Evolutionary conservation across 495 filamentous ascomycete genomes (phyloP).

Genomic region (Podospora didyma): DNA sequence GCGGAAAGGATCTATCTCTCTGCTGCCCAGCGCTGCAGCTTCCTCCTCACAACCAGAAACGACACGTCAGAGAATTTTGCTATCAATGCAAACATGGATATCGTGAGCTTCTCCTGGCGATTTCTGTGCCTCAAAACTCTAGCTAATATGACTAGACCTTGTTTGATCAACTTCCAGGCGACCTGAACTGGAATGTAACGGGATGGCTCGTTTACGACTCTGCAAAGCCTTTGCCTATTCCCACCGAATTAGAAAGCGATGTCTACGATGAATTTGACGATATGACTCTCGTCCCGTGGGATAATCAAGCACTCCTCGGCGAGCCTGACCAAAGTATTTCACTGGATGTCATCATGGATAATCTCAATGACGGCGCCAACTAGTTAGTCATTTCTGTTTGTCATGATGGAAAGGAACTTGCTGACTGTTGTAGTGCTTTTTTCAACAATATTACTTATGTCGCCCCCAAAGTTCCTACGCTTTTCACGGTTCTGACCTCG

Average conservation of each 20-base stretch:
- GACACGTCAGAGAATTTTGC: conserved; percentile 62
- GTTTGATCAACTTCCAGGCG: conserved; percentile 42
- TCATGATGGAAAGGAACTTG: neutral
- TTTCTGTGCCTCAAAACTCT: neutral
- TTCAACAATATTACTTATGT: conserved; percentile 79
- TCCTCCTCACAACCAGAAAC: conserved; percentile 60
- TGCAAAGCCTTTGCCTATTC: conserved; percentile 50
- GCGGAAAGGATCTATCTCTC: conserved; percentile 61
- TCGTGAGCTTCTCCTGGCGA: conserved; percentile 30
- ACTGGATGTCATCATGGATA: conserved; percentile 67
- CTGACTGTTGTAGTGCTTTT: conserved; percentile 46
- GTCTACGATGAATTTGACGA: conserved; percentile 62
- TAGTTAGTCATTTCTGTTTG: conserved; percentile 46
- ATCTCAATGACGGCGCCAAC: conserved; percentile 68
- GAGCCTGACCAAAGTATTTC: conserved; percentile 57
- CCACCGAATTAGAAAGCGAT: conserved; percentile 43
- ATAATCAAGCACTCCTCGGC: conserved; percentile 52
- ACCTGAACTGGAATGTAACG: conserved; percentile 71
- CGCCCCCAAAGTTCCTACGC: conserved; percentile 68
- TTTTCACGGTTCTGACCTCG: conserved; percentile 69
- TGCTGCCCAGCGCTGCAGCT: conserved; percentile 67
- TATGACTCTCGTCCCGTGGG: conserved; percentile 61
- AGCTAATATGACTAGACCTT: conserved; percentile 1
- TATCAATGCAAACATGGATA: conserved; percentile 60
- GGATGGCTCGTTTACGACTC: conserved; percentile 76